Conservation (phyloP, 1,139 yeast genomes). For the Lodderomyces margitis region DNA sequence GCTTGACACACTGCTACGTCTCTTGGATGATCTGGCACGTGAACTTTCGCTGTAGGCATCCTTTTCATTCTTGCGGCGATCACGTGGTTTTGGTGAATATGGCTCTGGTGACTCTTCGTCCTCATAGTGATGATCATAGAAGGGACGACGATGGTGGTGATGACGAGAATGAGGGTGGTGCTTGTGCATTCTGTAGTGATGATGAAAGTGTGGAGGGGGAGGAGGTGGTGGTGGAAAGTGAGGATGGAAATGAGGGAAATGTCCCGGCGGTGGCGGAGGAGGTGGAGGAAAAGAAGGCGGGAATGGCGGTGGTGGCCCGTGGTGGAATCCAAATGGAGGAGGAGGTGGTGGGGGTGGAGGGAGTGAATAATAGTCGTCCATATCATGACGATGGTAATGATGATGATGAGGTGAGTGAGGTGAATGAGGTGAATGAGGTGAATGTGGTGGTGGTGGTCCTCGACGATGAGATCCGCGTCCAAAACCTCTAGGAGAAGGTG, state of each 20-base stretch:
- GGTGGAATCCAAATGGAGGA: conserved; percentile 5
- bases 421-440: conserved; percentile 3
- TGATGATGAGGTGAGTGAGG: neutral
- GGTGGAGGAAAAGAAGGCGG: conserved; percentile 5
- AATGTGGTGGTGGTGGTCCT: conserved; percentile 11
- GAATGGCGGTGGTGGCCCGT: conserved; percentile 7
- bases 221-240: conserved; percentile 6
- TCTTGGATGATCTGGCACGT: neutral
- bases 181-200: conserved; percentile 2
- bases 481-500: conserved; percentile 2
- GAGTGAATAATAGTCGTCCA: conserved; percentile 5
- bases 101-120: neutral
- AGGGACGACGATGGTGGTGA: conserved; percentile 6
- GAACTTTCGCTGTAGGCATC: neutral
- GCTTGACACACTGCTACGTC: neutral
- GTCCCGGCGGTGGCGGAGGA: conserved; percentile 6
- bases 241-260: conserved; percentile 7
- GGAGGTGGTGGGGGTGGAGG: conserved; percentile 10
- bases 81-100: neutral
- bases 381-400: conserved; percentile 8
- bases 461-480: conserved; percentile 11
- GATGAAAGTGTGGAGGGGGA: conserved; percentile 6
- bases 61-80: neutral
- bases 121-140: conserved; percentile 6
- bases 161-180: conserved; percentile 5